These are phyloP conservation scores for Lasiodiplodia citricola DNA, from an alignment of 2,329 filamentous ascomycete genomes.

Conservation along the genomic window DNA sequence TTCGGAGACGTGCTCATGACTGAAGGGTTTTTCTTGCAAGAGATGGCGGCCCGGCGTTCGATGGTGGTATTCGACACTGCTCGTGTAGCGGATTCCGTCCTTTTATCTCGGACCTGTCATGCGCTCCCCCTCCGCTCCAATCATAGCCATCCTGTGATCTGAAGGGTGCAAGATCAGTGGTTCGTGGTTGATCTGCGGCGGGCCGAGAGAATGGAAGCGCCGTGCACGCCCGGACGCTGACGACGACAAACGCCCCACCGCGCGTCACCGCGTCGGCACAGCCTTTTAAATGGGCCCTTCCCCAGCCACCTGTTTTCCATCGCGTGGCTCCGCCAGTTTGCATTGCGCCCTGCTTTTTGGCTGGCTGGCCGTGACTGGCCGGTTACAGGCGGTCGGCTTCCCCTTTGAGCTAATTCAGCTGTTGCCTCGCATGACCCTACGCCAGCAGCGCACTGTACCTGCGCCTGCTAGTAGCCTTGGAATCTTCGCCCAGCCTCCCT, in stretches of 20 bases:
- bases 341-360: neutral
- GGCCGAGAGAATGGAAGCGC: neutral
- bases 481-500: slow-evolving; percentile 14
- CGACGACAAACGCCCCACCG: slow-evolving; percentile 24
- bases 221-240: slow-evolving; percentile 20
- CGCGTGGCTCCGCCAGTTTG: neutral
- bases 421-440: neutral
- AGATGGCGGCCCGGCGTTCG: neutral
- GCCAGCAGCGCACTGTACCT: neutral
- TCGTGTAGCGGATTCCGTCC: neutral
- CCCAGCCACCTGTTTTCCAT: slow-evolving; percentile 16
- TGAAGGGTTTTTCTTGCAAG: neutral
- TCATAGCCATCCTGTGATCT: neutral
- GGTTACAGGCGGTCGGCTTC: neutral
- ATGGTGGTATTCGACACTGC: neutral
- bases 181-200: neutral
- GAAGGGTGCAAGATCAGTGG: neutral
- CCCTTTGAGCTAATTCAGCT: neutral
- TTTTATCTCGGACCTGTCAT: neutral
- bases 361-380: neutral
- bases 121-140: neutral
- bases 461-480: neutral
- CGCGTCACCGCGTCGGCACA: slow-evolving; percentile 16
- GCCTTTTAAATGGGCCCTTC: neutral
- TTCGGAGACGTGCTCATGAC: no score